Base-by-base conservation (phyloP, 306 rosid genomes). In the Acacia crassicarpa region DNA sequence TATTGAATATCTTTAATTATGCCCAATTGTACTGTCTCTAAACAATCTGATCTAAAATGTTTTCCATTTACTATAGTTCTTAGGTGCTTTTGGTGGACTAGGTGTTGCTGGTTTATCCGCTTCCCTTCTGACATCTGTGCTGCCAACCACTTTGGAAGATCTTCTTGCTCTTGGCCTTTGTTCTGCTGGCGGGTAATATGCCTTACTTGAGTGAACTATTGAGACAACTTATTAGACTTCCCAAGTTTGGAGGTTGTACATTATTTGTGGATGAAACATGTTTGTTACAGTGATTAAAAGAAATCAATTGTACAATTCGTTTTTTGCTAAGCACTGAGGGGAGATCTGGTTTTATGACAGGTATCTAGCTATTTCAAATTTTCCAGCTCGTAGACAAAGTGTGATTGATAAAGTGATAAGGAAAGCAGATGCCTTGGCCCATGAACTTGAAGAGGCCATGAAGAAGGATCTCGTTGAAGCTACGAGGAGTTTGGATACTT, bases 81-180 rank as follows among this genome's bases (percentile, higher is more conserved):
- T 95, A 70, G 96, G 92, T 81, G 90, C 98, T 38, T 81, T 95
- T 67, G 97, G 99, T 80, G 97, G 96, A 80, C 89, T 95, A 15
- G 97, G 99, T 72, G 97, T 93, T 41, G 98, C 99, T 40, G 99
- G 99, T 33, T 87, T 95, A 63, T 93, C 97, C 77, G 98, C 97
- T 84, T 95, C 99, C 15, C 94, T 95, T 75, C 89, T 95, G 53
- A 93, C 99, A 48, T 91, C 98, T 51, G 97, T 95, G 58, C 88
- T 93, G 77, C 98, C 90, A 41, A 92, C 92, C 76, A 90, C 98
- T 67, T 51, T 87, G 77, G 99, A 95, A 84, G 99, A 95, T 86
- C 97, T 95, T 89, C 97, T 95, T 80, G 99, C 99, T 81, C 99
- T 95, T 82, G 96, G 93, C 83, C 89, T 95, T 83, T 93, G 98